These are phyloP conservation scores for Hypoxylon sp. DNA, from an alignment of 2,329 filamentous ascomycete species.

Conservation along the genomic window DNA sequence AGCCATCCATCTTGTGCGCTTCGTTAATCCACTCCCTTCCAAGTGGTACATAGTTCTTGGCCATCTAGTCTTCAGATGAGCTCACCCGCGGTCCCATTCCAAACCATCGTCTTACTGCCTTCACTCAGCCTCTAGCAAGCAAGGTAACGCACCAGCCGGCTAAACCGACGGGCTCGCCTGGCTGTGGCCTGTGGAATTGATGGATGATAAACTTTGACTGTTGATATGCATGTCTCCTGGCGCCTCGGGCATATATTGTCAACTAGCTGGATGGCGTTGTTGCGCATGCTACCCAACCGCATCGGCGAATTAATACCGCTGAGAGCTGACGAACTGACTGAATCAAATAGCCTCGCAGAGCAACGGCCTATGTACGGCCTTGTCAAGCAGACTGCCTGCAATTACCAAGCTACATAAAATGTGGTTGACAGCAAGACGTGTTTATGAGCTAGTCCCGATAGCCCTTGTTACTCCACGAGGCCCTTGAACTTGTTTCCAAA, in stretches of 20 bases:
- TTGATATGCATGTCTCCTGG: constrained; percentile 45
- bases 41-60: too few relatives aligned
- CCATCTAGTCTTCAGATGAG: constrained; percentile 39
- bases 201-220: constrained; percentile 30
- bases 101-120: constrained; percentile 41
- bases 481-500: constrained; percentile 47
- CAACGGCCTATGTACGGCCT: constrained; percentile 37
- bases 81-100: constrained; percentile 30
- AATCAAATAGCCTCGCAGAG: constrained; percentile 34
- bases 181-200: constrained; percentile 30
- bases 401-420: constrained; percentile 33
- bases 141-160: constrained; percentile 36
- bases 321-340: constrained; percentile 9
- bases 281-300: constrained; percentile 30
- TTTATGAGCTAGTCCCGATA: constrained; percentile 36
- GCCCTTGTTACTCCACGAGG: constrained; percentile 39
- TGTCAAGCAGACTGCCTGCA: constrained; percentile 42
- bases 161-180: constrained; percentile 30
- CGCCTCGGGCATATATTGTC: constrained; percentile 35
- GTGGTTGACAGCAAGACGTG: constrained; percentile 34
- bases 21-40: constrained; percentile 24
- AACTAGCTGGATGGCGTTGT: constrained; percentile 37
- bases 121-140: constrained; percentile 45
- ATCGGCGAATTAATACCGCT: constrained; percentile 16
- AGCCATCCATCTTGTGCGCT: constrained; percentile 38